phyloP scores from a whole-genome alignment of 2,329 filamentous ascomycete genomes.

The Thelonectria rubi region DNA sequence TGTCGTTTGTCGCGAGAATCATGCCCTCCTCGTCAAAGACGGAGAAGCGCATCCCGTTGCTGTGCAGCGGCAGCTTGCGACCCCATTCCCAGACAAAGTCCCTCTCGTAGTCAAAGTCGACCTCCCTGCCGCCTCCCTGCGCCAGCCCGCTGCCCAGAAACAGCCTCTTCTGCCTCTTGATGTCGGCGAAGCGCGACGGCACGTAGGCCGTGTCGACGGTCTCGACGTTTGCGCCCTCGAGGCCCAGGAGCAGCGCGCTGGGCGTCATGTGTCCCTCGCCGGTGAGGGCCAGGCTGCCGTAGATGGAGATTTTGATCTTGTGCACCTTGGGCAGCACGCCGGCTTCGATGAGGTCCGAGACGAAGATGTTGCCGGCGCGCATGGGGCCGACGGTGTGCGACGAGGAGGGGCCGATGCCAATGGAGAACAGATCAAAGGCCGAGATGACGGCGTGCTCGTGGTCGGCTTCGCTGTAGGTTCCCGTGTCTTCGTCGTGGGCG shows the following conservation, averaged over 20 bases:
- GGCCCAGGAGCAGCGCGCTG: slow-evolving; percentile 58
- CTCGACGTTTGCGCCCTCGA: slow-evolving; percentile 60
- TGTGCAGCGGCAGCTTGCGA: slow-evolving; percentile 60
- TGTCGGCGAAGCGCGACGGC: slow-evolving; percentile 55
- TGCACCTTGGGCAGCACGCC: slow-evolving; percentile 55
- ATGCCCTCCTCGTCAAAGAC: slow-evolving; percentile 58
- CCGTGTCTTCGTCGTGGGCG: slow-evolving; percentile 47
- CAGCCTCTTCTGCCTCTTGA: slow-evolving; percentile 57
- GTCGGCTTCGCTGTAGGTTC: slow-evolving; percentile 59
- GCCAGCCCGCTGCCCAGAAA: slow-evolving; percentile 53
- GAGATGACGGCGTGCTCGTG: slow-evolving; percentile 63
- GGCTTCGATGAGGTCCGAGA: slow-evolving; percentile 57
- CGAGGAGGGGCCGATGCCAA: slow-evolving; percentile 61
- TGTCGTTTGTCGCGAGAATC: slow-evolving; percentile 58
- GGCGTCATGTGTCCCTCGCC: slow-evolving; percentile 63
- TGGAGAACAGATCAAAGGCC: slow-evolving; percentile 61
- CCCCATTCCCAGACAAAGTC: slow-evolving; percentile 63
- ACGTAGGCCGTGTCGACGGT: slow-evolving; percentile 60
- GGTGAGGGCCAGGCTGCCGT: slow-evolving; percentile 60
- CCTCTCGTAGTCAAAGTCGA: slow-evolving; percentile 58
- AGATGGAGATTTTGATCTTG: slow-evolving; percentile 58
- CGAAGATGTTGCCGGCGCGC: slow-evolving; percentile 62
- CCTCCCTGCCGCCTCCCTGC: slow-evolving; percentile 53
- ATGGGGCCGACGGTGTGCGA: slow-evolving; percentile 62
- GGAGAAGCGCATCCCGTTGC: slow-evolving; percentile 62